Conservation (phyloP, 371 early-diverging fungal genomes). For the Apophysomyces variabilis region DNA sequence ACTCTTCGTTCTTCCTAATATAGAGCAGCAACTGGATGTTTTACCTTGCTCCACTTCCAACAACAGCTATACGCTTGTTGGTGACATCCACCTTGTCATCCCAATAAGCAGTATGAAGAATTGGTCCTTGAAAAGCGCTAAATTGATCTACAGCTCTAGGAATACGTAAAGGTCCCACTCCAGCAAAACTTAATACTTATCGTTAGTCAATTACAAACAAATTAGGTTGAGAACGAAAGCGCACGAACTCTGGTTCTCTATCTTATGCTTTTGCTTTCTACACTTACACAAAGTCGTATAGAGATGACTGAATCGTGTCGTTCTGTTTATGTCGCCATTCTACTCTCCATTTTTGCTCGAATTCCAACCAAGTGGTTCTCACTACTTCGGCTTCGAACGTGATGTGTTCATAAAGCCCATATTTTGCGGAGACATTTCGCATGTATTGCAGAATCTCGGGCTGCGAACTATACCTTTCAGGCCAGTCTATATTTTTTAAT, state of each 20-base stretch:
- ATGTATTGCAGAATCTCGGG: conserved; percentile 59
- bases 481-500: conserved; percentile 47
- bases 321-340: conserved; percentile 22
- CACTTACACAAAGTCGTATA: conserved; percentile 41
- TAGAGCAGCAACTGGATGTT: neutral
- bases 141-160: conserved; percentile 57
- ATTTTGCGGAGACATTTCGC: conserved; percentile 49
- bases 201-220: neutral
- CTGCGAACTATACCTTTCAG: conserved; percentile 41
- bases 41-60: conserved; percentile 63
- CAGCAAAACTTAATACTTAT: conserved; percentile 35
- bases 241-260: too few relatives aligned
- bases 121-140: conserved; percentile 46
- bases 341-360: conserved; percentile 51
- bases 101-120: conserved; percentile 58
- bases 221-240: too few relatives aligned
- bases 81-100: conserved; percentile 47
- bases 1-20: too few relatives aligned
- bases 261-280: too few relatives aligned
- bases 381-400: conserved; percentile 53
- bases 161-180: conserved; percentile 47
- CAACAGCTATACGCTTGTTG: conserved; percentile 54
- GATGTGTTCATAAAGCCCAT: conserved; percentile 50
- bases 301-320: conserved; percentile 12
- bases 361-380: conserved; percentile 47